These are phyloP conservation scores for Fusarium austroafricanum DNA, from an alignment of 2,329 filamentous ascomycete species.

Conservation along the genomic window DNA sequence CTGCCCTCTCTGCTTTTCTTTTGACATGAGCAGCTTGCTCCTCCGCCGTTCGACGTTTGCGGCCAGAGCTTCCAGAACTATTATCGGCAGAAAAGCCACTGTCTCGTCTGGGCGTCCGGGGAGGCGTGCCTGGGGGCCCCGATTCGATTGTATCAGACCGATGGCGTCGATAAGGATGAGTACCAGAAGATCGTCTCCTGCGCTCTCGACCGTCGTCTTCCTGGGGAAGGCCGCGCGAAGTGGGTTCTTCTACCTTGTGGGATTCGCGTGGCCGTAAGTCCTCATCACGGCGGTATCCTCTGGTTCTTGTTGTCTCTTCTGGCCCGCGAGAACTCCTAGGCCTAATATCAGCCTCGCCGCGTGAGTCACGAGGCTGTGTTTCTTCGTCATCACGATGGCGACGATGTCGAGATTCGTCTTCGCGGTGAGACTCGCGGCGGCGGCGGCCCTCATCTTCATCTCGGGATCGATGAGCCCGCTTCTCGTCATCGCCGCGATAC, in stretches of 20 bases:
- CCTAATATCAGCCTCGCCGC: conserved; percentile 28
- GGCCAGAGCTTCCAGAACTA: conserved; percentile 50
- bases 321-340: conserved; percentile 27
- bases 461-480: conserved; percentile 34
- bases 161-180: conserved; percentile 52
- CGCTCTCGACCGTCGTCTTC: conserved; percentile 40
- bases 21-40: conserved; percentile 64
- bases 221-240: conserved; percentile 15
- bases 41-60: conserved; percentile 57
- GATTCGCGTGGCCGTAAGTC: conserved; percentile 32
- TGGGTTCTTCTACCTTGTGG: conserved; percentile 28
- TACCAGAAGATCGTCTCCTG: conserved; percentile 37
- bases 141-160: conserved; percentile 55
- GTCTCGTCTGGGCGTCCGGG: conserved; percentile 58
- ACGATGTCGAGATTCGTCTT: conserved; percentile 39
- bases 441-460: conserved; percentile 47
- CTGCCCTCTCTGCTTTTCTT: conserved; percentile 59
- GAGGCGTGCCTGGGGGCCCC: conserved; percentile 49
- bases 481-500: conserved; percentile 42
- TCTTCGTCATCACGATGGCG: conserved; percentile 37
- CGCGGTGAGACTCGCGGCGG: conserved; percentile 30
- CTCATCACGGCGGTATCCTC: conserved; percentile 36
- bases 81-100: conserved; percentile 59
- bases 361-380: conserved; percentile 23
- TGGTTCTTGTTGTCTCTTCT: conserved; percentile 31